Conservation (phyloP, 257 asterid genomes). For the Lycium barbarum region DNA sequence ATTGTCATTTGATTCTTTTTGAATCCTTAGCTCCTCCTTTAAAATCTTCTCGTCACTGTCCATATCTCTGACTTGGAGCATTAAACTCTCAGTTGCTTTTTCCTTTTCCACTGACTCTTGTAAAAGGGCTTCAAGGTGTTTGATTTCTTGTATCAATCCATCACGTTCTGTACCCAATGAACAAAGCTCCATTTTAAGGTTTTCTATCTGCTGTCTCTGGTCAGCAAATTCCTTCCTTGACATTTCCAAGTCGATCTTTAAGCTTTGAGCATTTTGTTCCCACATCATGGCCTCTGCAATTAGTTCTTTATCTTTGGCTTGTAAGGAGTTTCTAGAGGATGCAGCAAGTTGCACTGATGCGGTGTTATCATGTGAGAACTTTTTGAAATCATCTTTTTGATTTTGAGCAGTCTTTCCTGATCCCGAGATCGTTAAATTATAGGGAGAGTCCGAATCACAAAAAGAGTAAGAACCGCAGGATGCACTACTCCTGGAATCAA, state of each 20-base stretch:
- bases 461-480: conserved; percentile 42
- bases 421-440: conserved; percentile 13
- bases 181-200: conserved; percentile 40
- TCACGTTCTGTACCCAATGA: conserved; percentile 41
- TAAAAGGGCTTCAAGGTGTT: conserved; percentile 39
- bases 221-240: conserved; percentile 48
- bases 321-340: conserved; percentile 37
- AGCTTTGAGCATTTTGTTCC: conserved; percentile 53
- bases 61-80: conserved; percentile 32
- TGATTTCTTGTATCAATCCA: conserved; percentile 43
- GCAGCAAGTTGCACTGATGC: conserved; percentile 34
- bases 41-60: conserved; percentile 36
- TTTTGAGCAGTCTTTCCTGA: conserved; percentile 32
- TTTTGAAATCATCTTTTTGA: conserved; percentile 40
- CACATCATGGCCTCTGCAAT: conserved; percentile 56
- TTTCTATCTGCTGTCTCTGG: conserved; percentile 34
- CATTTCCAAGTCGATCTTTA: conserved; percentile 42
- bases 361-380: conserved; percentile 36
- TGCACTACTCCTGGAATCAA: conserved; percentile 46
- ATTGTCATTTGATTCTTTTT: conserved; percentile 41
- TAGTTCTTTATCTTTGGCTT: conserved; percentile 45
- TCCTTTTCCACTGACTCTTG: conserved; percentile 40
- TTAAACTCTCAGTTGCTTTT: conserved; percentile 24
- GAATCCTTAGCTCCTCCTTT: conserved; percentile 50
- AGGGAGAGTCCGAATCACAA: conserved; percentile 42